Base-by-base conservation (phyloP, 208 protist genomes). In the Acanthamoeba culbertsoni region DNA sequence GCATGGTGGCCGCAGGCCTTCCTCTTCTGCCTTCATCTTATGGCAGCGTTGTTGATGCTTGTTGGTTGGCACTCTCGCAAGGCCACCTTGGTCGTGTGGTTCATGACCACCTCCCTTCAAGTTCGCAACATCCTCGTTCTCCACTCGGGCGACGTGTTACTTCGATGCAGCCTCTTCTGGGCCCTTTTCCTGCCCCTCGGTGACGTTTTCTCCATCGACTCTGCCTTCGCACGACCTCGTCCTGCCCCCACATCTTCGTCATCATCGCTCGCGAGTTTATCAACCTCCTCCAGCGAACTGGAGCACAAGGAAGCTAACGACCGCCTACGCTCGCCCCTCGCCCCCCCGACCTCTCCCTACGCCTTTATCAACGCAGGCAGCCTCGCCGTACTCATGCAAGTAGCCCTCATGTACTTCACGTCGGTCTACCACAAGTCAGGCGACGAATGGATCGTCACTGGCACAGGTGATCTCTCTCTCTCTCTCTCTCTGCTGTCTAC, bases 341-440 rank as follows among this genome's bases (percentile, higher is more conserved):
- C 16, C 26, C 14, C 63, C 33, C 63, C 1, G 35, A 28, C 31
- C 63, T 73, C 59, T 2, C 59, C 59, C 7, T 84, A 84, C 73
- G 28, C 45, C 31, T 84, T 46, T 28, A 84, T 84, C 40, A 88
- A 63, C 40, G 79, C 28, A 4, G 79, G 45, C 51, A 63, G 31
- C 45, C 45, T 65, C 33, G 79, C 45, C 31, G 53, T 57, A 31
- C 51, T 57, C 53, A 2, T 88, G 51, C 77, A 93, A n/a, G 45
- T 93, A 28, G 40, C n/a, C 31, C 7, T 93, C 20, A 93, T 93
- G 90, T 93, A 93, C 73, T 46, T 88, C 40, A 88, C 71, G 18
- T 93, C 90, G 12, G 90, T 93, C 48, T 86, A 88, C 53, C 73
- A 88, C 55, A 93, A 93, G 40, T 53, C 71, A 3, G 46, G 90